These are phyloP conservation scores for Clarireedia monteithiana DNA, from an alignment of 2,329 filamentous ascomycete species.

Conservation along the genomic window DNA sequence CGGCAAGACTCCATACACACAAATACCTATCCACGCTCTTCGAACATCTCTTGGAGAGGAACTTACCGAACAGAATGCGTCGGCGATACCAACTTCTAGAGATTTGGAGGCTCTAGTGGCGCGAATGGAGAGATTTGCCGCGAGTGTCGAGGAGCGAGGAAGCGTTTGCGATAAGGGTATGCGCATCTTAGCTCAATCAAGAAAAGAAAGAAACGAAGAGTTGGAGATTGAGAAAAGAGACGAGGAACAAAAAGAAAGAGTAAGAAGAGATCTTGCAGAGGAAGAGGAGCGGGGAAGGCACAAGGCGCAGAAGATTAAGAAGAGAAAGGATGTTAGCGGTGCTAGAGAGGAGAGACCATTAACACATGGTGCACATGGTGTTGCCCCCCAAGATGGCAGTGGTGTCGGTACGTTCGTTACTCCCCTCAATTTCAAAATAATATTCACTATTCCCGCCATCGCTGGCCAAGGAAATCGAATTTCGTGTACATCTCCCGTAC, in stretches of 20 bases:
- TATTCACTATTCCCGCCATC: neutral
- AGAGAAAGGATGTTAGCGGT: slow-evolving; percentile 63
- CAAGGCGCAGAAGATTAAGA: slow-evolving; percentile 63
- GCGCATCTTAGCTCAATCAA: slow-evolving; percentile 57
- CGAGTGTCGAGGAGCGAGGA: slow-evolving; percentile 59
- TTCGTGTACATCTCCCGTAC: neutral
- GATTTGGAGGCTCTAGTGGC: slow-evolving; percentile 56
- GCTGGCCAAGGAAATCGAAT: neutral
- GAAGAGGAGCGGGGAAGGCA: slow-evolving; percentile 38
- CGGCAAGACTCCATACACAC: slow-evolving; percentile 57
- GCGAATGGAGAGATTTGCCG: slow-evolving; percentile 55
- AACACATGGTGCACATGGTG: slow-evolving; percentile 53
- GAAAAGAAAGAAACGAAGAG: slow-evolving; percentile 55
- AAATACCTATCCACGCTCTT: slow-evolving; percentile 52
- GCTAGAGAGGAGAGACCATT: slow-evolving; percentile 53
- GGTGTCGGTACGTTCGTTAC: slow-evolving; percentile 43
- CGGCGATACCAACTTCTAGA: slow-evolving; percentile 54
- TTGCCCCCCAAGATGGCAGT: slow-evolving; percentile 57
- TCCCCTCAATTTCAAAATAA: neutral
- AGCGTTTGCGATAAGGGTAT: slow-evolving; percentile 66
- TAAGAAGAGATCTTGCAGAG: slow-evolving; percentile 39
- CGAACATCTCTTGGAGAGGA: slow-evolving; percentile 54
- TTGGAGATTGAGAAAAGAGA: slow-evolving; percentile 37
- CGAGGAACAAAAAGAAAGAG: slow-evolving; percentile 34
- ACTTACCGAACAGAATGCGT: slow-evolving; percentile 55